Percentiles rank a stretch among this genome's conserved stretches.
Conservation (phyloP, 345 rosid genomes). For the Euclidium syriacum region DNA sequence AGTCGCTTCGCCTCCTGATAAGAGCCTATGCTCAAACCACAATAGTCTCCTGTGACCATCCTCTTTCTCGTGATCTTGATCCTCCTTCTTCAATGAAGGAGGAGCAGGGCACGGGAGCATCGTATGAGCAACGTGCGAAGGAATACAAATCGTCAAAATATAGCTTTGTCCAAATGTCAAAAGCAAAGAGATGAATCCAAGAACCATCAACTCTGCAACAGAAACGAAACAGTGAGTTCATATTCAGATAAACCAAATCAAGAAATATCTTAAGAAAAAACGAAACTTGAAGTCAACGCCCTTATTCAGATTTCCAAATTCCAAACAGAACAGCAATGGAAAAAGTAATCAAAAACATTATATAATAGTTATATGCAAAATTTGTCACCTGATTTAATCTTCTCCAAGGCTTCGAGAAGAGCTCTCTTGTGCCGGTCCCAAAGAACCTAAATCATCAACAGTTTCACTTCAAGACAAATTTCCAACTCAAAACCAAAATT, state of each 20-base stretch:
- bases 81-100: neutral
- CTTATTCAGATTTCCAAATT: neutral
- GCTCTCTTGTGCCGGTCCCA: conserved; percentile 77
- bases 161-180: conserved; percentile 66
- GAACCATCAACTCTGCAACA: conserved; percentile 84
- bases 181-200: conserved; percentile 89
- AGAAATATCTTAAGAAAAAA: neutral
- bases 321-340: neutral
- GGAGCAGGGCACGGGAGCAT: conserved; percentile 63
- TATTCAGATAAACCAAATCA: neutral
- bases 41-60: conserved; percentile 54
- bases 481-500: neutral
- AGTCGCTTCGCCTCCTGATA: conserved; percentile 32
- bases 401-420: conserved; percentile 80
- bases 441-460: conserved; percentile 52
- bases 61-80: conserved; percentile 21
- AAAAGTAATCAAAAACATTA: neutral
- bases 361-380: neutral
- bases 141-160: conserved; percentile 60
- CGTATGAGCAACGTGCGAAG: conserved; percentile 45
- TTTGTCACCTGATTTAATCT: conserved; percentile 70
- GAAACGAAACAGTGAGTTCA: neutral
- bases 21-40: conserved; percentile 49
- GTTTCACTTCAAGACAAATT: neutral
- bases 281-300: neutral